Percentiles rank a stretch among this genome's conserved stretches.
These are phyloP conservation scores for Aspergillus glaucus DNA, from an alignment of 2,329 filamentous ascomycete genomes.

Conservation along the genomic window DNA sequence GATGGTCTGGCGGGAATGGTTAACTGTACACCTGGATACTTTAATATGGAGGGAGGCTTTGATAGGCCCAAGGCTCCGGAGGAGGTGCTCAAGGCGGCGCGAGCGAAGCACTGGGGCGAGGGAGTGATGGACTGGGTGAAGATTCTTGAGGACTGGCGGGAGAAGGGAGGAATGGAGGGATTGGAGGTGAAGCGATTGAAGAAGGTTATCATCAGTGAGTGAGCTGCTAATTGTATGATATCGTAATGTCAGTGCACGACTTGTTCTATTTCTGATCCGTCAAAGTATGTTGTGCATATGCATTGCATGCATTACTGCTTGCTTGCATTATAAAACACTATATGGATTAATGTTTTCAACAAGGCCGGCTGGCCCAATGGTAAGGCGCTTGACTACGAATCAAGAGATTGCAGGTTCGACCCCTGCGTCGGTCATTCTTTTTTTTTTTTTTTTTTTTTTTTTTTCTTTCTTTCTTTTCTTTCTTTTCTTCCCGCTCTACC, in stretches of 20 bases:
- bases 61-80: constrained; percentile 14
- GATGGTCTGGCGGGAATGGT: constrained; percentile 34
- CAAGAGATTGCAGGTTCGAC: constrained; percentile 48
- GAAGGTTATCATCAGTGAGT: background rate
- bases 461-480: background rate
- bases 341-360: background rate
- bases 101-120: constrained; percentile 22
- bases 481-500: too few species aligned
- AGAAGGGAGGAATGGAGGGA: constrained; percentile 23
- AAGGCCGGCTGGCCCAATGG: constrained; percentile 41
- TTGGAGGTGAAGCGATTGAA: constrained; percentile 4
- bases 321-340: background rate
- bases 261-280: too few species aligned
- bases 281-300: background rate
- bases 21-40: constrained; percentile 52
- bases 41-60: constrained; percentile 43
- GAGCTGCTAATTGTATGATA: too few species aligned
- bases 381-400: constrained; percentile 49
- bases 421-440: constrained; percentile 33
- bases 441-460: background rate
- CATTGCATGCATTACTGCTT: background rate
- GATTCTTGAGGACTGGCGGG: constrained; percentile 15
- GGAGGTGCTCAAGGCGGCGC: constrained; percentile 27
- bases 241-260: too few species aligned
- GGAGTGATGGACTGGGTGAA: constrained; percentile 29